phyloP scores from a whole-genome alignment of 2,329 filamentous ascomycete species.

The Arthrobotrys entomopaga region DNA sequence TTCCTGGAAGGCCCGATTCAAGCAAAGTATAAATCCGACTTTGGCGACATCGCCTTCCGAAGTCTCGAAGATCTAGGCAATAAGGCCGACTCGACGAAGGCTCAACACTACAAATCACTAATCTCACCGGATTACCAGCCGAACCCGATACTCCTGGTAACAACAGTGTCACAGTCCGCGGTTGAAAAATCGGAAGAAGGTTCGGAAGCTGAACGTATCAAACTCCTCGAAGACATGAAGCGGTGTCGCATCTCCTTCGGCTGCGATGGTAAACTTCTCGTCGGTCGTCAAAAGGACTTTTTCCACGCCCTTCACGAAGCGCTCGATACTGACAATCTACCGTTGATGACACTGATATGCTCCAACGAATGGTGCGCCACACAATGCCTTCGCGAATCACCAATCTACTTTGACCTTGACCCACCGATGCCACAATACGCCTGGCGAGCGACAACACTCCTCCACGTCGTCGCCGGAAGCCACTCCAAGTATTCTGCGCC shows the following conservation, averaged over 20 bases:
- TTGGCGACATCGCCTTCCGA: constrained; percentile 39
- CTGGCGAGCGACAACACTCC: constrained; percentile 49
- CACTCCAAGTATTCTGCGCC: constrained; percentile 45
- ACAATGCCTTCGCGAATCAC: constrained; percentile 30
- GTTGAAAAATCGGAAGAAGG: constrained; percentile 1
- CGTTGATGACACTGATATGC: constrained; percentile 47
- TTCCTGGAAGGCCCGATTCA: constrained; percentile 19
- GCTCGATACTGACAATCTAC: constrained; percentile 36
- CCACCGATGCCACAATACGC: constrained; percentile 53
- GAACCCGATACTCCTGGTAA: constrained; percentile 45
- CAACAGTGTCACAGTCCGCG: constrained; percentile 24
- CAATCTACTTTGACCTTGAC: constrained; percentile 48
- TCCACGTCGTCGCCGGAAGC: constrained; percentile 50
- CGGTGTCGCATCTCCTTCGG: constrained; percentile 38
- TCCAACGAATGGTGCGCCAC: constrained; percentile 48
- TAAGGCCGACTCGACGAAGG: constrained; percentile 21
- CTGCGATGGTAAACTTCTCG: constrained; percentile 42
- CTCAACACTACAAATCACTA: constrained; percentile 41
- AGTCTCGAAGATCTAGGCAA: constrained; percentile 43
- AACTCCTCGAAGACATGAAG: constrained; percentile 39
- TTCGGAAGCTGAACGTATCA: constrained; percentile 20
- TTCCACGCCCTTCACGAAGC: constrained; percentile 43
- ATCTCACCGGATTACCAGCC: constrained; percentile 14
- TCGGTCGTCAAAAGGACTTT: constrained; percentile 41
- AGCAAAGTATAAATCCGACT: constrained; percentile 30